Conservation (phyloP, 192 early-diverging fungal genomes). For the Entophlyctis luteolus region DNA sequence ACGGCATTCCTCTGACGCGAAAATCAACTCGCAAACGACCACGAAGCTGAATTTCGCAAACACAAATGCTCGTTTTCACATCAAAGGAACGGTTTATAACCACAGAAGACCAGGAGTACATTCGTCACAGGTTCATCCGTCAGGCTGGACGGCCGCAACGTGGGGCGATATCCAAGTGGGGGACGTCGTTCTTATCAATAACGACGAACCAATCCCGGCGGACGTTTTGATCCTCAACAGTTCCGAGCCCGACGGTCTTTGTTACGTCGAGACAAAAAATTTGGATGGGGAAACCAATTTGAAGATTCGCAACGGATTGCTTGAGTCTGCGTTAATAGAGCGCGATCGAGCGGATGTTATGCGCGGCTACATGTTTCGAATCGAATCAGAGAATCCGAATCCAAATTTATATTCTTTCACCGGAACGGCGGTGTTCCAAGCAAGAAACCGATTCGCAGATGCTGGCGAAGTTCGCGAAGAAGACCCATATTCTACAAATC, state of each 20-base stretch:
- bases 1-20: slow-evolving; percentile 76
- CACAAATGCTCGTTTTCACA: background rate
- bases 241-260: slow-evolving; percentile 76
- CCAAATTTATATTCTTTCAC: slow-evolving; percentile 86
- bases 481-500: background rate
- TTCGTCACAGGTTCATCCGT: background rate
- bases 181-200: slow-evolving; percentile 78
- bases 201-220: slow-evolving; percentile 84
- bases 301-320: slow-evolving; percentile 73
- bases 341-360: slow-evolving; percentile 40
- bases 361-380: slow-evolving; percentile 52
- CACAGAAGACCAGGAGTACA: background rate
- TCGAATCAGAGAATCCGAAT: slow-evolving; percentile 84
- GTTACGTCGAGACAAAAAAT: slow-evolving; percentile 97
- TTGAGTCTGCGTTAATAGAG: slow-evolving; percentile 55
- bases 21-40: slow-evolving; percentile 59
- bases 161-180: slow-evolving; percentile 88
- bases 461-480: background rate
- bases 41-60: background rate
- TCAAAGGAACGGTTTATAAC: background rate
- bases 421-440: slow-evolving; percentile 60
- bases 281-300: slow-evolving; percentile 98
- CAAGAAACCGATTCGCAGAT: background rate
- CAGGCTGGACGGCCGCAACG: slow-evolving; percentile 57
- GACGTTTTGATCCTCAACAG: slow-evolving; percentile 85